Evolutionary conservation across 306 rosid species (phyloP).

Genomic region (Dalbergia cochinchinensis): DNA sequence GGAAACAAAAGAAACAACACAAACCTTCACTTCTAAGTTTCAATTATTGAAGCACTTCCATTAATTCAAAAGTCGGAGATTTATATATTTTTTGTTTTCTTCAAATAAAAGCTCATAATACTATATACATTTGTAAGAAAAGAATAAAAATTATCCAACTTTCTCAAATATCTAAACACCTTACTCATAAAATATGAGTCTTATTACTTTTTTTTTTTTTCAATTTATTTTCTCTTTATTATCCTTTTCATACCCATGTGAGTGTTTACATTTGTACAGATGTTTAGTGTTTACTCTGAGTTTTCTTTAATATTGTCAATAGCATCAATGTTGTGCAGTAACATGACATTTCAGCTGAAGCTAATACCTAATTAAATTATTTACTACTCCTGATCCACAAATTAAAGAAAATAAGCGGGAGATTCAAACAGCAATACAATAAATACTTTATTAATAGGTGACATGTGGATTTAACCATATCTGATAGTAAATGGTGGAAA

Average conservation of each 20-base stretch:
- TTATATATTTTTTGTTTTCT: neutral
- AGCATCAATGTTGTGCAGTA: neutral
- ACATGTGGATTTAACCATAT: slow-evolving; percentile 38
- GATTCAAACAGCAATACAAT: slow-evolving; percentile 58
- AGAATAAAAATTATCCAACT: neutral
- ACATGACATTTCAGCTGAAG: neutral
- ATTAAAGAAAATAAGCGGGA: slow-evolving; percentile 59
- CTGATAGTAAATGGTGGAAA: slow-evolving; percentile 33
- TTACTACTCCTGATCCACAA: neutral
- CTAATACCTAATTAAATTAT: neutral
- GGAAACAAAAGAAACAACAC: neutral
- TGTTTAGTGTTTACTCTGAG: too few relatives aligned
- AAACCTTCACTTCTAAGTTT: slow-evolving; percentile 6
- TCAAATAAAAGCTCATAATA: neutral
- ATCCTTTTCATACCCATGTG: too few relatives aligned
- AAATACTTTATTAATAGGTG: slow-evolving; percentile 17
- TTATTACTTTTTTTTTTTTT: too few relatives aligned
- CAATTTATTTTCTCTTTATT: too few relatives aligned
- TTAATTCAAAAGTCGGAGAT: neutral
- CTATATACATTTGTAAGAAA: neutral
- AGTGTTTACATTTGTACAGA: too few relatives aligned
- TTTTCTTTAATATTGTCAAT: slow-evolving; percentile 4
- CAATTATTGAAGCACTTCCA: neutral
- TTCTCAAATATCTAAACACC: too few relatives aligned
- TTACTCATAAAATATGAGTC: too few relatives aligned